phyloP scores from a whole-genome alignment of 228 moss, liverwort and hornwort genomes.

The Sphagnum fallax region DNA sequence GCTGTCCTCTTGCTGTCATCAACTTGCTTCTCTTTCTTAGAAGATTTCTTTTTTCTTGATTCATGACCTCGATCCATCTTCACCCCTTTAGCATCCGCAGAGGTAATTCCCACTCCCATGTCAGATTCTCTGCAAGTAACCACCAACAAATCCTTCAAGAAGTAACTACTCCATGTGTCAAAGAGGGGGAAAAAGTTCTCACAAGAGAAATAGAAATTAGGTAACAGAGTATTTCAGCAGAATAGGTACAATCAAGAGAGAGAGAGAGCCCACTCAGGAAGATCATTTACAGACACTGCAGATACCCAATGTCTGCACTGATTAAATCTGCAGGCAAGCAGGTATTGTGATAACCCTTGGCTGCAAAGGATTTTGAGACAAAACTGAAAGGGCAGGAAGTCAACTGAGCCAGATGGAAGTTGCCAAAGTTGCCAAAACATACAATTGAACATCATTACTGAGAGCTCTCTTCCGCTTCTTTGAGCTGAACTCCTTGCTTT shows the following conservation, averaged over 20 bases:
- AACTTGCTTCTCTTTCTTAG: constrained; percentile 24
- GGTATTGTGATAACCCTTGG: too few relatives aligned
- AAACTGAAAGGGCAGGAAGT: not conserved
- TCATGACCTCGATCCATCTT: constrained; percentile 10
- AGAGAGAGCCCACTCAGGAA: too few relatives aligned
- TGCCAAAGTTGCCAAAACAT: not conserved
- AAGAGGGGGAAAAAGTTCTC: too few relatives aligned
- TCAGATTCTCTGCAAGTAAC: constrained; percentile 19
- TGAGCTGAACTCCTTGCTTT: constrained; percentile 19
- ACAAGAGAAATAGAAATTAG: not conserved
- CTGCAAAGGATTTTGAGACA: not conserved
- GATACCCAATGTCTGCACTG: too few relatives aligned
- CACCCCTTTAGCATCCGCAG: constrained; percentile 1
- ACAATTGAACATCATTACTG: constrained; percentile 14
- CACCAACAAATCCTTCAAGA: too few relatives aligned
- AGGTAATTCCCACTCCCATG: constrained; percentile 3
- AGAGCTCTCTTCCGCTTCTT: constrained; percentile 48
- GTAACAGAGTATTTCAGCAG: not conserved
- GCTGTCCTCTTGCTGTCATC: too few relatives aligned
- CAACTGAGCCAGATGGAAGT: not conserved
- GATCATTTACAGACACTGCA: too few relatives aligned
- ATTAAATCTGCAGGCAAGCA: too few relatives aligned
- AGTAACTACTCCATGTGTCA: too few relatives aligned
- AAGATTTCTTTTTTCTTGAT: constrained; percentile 24
- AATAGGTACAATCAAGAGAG: too few relatives aligned